Evolutionary conservation across 1,284 basidiomycete genomes (phyloP).

Genomic region (Rhodotorula sp.): DNA sequence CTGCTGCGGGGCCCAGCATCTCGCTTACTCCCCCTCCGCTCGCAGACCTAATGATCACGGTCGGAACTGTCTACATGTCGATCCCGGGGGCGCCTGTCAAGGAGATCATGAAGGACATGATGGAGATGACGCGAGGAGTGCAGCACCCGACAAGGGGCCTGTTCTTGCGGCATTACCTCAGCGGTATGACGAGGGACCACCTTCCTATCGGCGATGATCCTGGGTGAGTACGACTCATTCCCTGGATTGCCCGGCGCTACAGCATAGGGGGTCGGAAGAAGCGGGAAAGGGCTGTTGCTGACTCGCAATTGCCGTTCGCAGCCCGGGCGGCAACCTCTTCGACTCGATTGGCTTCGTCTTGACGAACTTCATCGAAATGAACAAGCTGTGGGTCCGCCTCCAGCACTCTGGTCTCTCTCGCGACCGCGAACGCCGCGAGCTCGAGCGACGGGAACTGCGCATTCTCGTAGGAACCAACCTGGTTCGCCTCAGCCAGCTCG

Average conservation of each 20-base stretch:
- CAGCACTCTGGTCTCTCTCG: slow-evolving; percentile 94
- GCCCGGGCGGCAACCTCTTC: slow-evolving; percentile 79
- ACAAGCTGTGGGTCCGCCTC: slow-evolving; percentile 94
- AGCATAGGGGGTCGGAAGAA: too few relatives aligned
- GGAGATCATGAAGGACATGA: slow-evolving; percentile 99
- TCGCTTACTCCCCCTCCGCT: neutral
- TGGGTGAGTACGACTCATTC: neutral
- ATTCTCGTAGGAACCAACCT: slow-evolving; percentile 95
- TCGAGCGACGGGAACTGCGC: slow-evolving; percentile 86
- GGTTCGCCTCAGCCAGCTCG: slow-evolving; percentile 84
- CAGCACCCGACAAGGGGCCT: slow-evolving; percentile 88
- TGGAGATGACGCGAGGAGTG: slow-evolving; percentile 95
- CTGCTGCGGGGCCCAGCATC: too few relatives aligned
- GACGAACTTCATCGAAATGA: slow-evolving; percentile 98
- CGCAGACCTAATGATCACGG: slow-evolving; percentile 91
- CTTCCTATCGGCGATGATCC: slow-evolving; percentile 73
- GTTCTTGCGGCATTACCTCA: slow-evolving; percentile 89
- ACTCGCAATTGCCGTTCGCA: slow-evolving; percentile 48
- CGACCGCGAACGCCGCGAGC: slow-evolving; percentile 89
- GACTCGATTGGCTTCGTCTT: slow-evolving; percentile 91
- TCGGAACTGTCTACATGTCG: slow-evolving; percentile 96
- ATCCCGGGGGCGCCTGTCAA: slow-evolving; percentile 90
- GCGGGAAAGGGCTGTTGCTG: neutral
- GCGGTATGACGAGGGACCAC: slow-evolving; percentile 89
- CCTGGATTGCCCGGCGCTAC: neutral